phyloP scores from a whole-genome alignment of 2,329 filamentous ascomycete genomes.

The Volutella citrinella region DNA sequence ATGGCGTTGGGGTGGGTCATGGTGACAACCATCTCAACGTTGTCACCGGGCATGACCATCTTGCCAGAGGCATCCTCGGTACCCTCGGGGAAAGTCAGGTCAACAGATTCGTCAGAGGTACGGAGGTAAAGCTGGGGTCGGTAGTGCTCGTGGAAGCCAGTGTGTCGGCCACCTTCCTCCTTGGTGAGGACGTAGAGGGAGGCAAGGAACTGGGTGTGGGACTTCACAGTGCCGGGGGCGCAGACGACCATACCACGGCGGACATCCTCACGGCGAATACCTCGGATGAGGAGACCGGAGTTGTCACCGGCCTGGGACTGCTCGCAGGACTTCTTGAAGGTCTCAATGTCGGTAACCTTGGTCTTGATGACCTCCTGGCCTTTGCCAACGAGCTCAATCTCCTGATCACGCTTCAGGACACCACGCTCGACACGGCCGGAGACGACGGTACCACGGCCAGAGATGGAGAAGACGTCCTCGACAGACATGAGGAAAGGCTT shows the following conservation, averaged over 20 bases:
- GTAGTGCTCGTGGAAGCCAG: conserved; percentile 94
- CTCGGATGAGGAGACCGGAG: conserved; percentile 93
- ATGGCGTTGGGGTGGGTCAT: conserved; percentile 83
- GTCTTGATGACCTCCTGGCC: conserved; percentile 82
- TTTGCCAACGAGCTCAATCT: conserved; percentile 94
- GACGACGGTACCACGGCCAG: conserved; percentile 92
- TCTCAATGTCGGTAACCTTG: conserved; percentile 99
- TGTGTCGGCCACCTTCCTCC: conserved; percentile 97
- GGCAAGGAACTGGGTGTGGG: conserved; percentile 86
- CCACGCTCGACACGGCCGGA: conserved; percentile 98
- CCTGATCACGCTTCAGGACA: conserved; percentile 85
- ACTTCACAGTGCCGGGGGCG: conserved; percentile 78
- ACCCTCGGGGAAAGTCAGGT: conserved; percentile 83
- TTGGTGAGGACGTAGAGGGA: conserved; percentile 97
- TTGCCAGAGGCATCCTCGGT: conserved; percentile 68
- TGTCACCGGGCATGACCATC: conserved; percentile 98
- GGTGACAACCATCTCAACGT: conserved; percentile 92
- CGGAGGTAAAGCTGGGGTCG: conserved; percentile 94
- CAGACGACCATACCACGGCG: conserved; percentile 91
- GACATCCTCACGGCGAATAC: conserved; percentile 93
- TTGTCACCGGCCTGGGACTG: conserved; percentile 96
- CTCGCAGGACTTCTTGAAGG: conserved; percentile 99
- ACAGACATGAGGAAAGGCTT: conserved; percentile 99
- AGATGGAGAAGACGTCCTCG: conserved; percentile 87
- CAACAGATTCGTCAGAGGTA: conserved; percentile 78